Evolutionary conservation across 257 asterid species (phyloP).

Genomic region (Euphrasia confusa): DNA sequence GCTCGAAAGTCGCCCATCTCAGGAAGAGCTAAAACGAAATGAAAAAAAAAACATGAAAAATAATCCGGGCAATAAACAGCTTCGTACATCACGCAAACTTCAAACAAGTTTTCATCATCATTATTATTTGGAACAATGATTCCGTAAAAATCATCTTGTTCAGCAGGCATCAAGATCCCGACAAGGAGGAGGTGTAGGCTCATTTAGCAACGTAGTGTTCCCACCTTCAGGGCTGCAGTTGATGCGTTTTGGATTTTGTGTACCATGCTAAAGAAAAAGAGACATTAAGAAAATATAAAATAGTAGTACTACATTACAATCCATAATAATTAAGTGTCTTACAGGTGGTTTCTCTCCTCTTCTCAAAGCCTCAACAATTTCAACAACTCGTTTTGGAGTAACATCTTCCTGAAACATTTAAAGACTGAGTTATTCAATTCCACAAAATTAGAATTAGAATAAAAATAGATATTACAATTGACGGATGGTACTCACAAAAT

Average conservation of each 20-base stretch:
- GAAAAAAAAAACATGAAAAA: conserved; percentile 1
- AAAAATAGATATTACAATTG: not conserved
- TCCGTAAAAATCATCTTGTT: conserved; percentile 14
- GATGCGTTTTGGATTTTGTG: conserved; percentile 38
- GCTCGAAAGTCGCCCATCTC: conserved; percentile 22
- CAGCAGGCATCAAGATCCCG: conserved; percentile 95
- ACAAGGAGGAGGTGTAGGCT: conserved; percentile 89
- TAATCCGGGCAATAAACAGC: conserved; percentile 25
- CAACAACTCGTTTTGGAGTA: conserved; percentile 78
- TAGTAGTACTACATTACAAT: not conserved
- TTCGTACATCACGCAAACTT: conserved; percentile 26
- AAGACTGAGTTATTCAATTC: conserved; percentile 7
- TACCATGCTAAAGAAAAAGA: not conserved
- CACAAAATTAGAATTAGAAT: not conserved
- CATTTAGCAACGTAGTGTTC: conserved; percentile 67
- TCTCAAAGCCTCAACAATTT: conserved; percentile 83
- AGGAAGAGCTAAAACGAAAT: conserved; percentile 12
- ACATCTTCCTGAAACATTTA: conserved; percentile 71
- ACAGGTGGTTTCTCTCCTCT: conserved; percentile 96
- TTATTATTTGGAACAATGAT: conserved; percentile 34
- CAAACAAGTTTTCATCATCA: conserved; percentile 29
- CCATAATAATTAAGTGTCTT: conserved; percentile 26
- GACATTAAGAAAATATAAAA: not conserved
- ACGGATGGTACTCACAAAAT: conserved; percentile 54
- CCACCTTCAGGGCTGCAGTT: conserved; percentile 95